Conservation (phyloP, 306 rosid genomes). For the Carpinus fangiana region DNA sequence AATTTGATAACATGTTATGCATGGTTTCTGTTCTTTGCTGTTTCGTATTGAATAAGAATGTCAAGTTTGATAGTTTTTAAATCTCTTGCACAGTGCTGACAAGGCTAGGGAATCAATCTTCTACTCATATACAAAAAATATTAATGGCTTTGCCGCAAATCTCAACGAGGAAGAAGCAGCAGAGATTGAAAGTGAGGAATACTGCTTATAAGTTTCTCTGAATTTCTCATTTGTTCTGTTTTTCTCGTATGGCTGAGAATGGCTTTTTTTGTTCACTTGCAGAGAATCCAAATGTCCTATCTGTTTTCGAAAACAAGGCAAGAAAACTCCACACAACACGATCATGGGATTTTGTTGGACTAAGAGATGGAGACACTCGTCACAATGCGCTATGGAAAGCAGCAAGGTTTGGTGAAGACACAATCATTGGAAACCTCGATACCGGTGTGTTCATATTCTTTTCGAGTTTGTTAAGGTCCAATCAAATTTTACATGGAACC, state of each 20-base stretch:
- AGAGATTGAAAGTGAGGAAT: slow-evolving; percentile 44
- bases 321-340: slow-evolving; percentile 57
- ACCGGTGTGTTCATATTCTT: slow-evolving; percentile 44
- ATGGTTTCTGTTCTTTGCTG: not conserved
- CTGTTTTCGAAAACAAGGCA: slow-evolving; percentile 47
- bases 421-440: slow-evolving; percentile 71
- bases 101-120: slow-evolving; percentile 54
- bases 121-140: slow-evolving; percentile 57
- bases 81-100: slow-evolving; percentile 32
- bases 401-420: slow-evolving; percentile 50
- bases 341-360: slow-evolving; percentile 66
- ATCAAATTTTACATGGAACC: not conserved
- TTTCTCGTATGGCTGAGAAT: not conserved
- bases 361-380: slow-evolving; percentile 27
- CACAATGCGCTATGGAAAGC: slow-evolving; percentile 44
- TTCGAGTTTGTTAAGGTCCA: too few species aligned
- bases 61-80: not conserved
- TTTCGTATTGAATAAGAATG: not conserved
- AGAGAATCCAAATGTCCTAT: slow-evolving; percentile 59
- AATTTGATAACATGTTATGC: not conserved
- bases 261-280: not conserved
- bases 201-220: not conserved
- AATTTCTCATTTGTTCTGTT: not conserved
- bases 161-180: slow-evolving; percentile 57
- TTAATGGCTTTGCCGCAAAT: slow-evolving; percentile 81